phyloP scores from a whole-genome alignment of 345 rosid species.

The Aquilaria sinensis region DNA sequence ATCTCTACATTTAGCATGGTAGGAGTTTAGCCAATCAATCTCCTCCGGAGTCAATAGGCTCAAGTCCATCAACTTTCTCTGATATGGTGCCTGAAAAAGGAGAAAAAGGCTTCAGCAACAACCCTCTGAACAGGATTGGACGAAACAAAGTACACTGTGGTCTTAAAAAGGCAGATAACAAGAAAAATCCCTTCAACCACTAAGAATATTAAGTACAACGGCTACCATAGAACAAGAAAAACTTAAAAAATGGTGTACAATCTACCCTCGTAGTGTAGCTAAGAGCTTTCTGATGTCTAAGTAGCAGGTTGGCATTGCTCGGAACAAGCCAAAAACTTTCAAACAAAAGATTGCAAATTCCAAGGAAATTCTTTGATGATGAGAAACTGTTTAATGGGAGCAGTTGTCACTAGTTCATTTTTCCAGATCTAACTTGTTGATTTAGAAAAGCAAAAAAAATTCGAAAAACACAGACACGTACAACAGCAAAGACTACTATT shows the following conservation, averaged over 20 bases:
- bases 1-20: conserved; percentile 73
- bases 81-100: conserved; percentile 69
- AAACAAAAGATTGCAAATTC: background rate
- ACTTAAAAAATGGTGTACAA: background rate
- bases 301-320: background rate
- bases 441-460: background rate
- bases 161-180: background rate
- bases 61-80: conserved; percentile 67
- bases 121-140: background rate
- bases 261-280: background rate
- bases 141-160: background rate
- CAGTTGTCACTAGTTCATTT: background rate
- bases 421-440: background rate
- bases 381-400: background rate
- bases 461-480: background rate
- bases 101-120: background rate
- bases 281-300: background rate
- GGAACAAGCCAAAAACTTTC: background rate
- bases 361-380: background rate
- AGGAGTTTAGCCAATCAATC: conserved; percentile 68
- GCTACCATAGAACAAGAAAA: too few relatives aligned
- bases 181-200: background rate
- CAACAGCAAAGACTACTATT: too few relatives aligned
- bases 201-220: too few relatives aligned
- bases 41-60: conserved; percentile 54